Base-by-base conservation (phyloP, 2,329 filamentous ascomycete genomes). In the Macrophomina tecta region DNA sequence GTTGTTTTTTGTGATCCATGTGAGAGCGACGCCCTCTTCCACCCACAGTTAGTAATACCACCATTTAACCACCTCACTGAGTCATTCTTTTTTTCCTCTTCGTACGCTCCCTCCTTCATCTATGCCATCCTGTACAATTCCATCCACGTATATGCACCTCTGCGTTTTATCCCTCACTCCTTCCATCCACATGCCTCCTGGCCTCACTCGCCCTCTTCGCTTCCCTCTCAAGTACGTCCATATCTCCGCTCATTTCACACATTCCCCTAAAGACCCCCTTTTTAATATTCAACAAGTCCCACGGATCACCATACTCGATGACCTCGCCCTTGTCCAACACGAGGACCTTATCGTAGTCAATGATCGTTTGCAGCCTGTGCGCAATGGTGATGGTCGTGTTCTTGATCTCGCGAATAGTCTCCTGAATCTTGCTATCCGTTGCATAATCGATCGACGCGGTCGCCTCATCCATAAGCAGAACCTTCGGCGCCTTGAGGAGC, bases 391-490 rank as follows among this genome's bases (percentile, higher is more conserved):
- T 92, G 68, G 96, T 97, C 0, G 95, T 99, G 77, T 93, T 85
- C 70, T 89, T 91, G 72, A 98, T 86, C 78, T 97, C 91, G n/a
- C 93, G 90, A 69, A 99, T 94, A 0, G 95, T 98, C 73, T 92
- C 93, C 80, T 99, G 95, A 72, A 99, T 98, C 82, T 97, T 97
- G 60, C 90, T 86, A 74, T 99, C 95, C 1, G 95, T 99, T 5
- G 90, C 91, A 79, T 98, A 98, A 81, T 99, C 95, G 74, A 99
- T 98, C 0, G 92, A 97, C 0, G 95, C 95, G 0, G 95, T 99
- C 0, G 95, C 95, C 82, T 99, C 95, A 79, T 99, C 95, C 95
- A 99, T 98, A 75, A 99, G 90, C n/a, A 99, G 84, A 1, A 99
- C 93, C 70, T 91, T 94, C 0, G 95, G 94, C 40, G 88, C 87